Conservation (phyloP, 2,329 filamentous ascomycete genomes). For the Fusarium nisikadoi region DNA sequence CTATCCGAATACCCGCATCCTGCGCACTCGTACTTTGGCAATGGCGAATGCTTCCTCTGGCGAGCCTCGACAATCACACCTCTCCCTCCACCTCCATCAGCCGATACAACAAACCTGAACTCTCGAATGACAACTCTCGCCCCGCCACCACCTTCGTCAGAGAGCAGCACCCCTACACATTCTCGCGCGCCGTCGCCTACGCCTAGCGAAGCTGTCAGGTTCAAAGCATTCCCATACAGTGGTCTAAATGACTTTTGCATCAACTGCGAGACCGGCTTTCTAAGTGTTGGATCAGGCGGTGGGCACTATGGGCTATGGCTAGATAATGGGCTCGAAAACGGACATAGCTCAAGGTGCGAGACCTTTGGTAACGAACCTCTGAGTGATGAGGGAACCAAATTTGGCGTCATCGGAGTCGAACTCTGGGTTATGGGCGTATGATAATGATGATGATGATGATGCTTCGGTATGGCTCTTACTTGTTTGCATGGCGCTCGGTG, state of each 20-base stretch:
- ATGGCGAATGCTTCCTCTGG: conserved; percentile 88
- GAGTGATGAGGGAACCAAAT: conserved; percentile 92
- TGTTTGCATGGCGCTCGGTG: conserved; percentile 32
- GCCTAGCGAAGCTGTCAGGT: conserved; percentile 81
- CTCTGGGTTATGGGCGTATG: conserved; percentile 85
- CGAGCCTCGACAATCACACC: conserved; percentile 68
- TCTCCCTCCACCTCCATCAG: conserved; percentile 62
- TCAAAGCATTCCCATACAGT: conserved; percentile 97
- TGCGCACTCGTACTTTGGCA: conserved; percentile 88
- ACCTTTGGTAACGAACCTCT: conserved; percentile 96
- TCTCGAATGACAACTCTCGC: conserved; percentile 54
- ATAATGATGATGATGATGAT: conserved; percentile 33
- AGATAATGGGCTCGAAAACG: conserved; percentile 84
- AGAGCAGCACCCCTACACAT: conserved; percentile 39
- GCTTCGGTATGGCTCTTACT: conserved; percentile 6
- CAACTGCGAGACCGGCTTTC: conserved; percentile 84
- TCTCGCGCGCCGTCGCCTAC: conserved; percentile 51
- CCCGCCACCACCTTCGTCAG: conserved; percentile 44
- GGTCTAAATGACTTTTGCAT: conserved; percentile 98
- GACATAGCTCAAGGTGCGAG: conserved; percentile 83
- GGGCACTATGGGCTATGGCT: conserved; percentile 95
- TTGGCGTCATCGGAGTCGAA: conserved; percentile 90
- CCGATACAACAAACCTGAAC: conserved; percentile 59
- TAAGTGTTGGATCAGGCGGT: conserved; percentile 88
- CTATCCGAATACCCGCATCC: conserved; percentile 89